phyloP scores from a whole-genome alignment of 768 basidiomycete species.

The Mycena crocata region DNA sequence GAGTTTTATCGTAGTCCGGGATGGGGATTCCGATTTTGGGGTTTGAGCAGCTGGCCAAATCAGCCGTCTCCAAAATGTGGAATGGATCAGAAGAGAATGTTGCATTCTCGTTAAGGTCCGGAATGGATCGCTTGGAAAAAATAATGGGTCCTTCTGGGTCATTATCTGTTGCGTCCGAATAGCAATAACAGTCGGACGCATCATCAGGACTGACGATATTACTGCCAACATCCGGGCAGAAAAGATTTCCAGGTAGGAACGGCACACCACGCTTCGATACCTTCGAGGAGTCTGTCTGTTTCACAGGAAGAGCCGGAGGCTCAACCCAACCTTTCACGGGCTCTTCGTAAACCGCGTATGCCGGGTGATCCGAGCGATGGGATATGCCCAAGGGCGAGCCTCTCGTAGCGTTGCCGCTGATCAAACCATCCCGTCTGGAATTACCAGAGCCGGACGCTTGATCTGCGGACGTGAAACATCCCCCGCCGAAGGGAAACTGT shows the following conservation, averaged over 20 bases:
- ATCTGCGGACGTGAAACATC: not conserved
- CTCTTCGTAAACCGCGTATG: not conserved
- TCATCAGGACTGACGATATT: not conserved
- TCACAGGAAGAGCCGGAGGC: not conserved
- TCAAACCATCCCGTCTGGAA: not conserved
- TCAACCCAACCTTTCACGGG: too few species aligned
- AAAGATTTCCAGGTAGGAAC: conserved; percentile 21
- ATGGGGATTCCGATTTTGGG: not conserved
- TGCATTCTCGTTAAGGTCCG: not conserved
- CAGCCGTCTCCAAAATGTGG: not conserved
- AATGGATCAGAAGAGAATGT: not conserved
- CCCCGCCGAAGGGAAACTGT: conserved; percentile 8
- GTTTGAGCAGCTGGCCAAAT: not conserved
- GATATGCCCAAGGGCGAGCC: not conserved
- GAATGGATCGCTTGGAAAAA: not conserved
- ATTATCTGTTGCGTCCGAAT: not conserved
- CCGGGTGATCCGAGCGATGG: not conserved
- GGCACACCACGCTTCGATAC: conserved; percentile 14
- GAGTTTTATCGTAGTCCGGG: not conserved
- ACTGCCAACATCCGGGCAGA: conserved; percentile 9
- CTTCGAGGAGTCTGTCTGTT: not conserved
- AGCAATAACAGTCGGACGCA: not conserved
- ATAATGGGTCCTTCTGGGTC: too few species aligned
- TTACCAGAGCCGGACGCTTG: conserved; percentile 2
- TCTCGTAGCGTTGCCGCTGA: not conserved